These are phyloP conservation scores for Verticillium isaacii DNA, from an alignment of 2,329 filamentous ascomycete genomes.

Conservation along the genomic window DNA sequence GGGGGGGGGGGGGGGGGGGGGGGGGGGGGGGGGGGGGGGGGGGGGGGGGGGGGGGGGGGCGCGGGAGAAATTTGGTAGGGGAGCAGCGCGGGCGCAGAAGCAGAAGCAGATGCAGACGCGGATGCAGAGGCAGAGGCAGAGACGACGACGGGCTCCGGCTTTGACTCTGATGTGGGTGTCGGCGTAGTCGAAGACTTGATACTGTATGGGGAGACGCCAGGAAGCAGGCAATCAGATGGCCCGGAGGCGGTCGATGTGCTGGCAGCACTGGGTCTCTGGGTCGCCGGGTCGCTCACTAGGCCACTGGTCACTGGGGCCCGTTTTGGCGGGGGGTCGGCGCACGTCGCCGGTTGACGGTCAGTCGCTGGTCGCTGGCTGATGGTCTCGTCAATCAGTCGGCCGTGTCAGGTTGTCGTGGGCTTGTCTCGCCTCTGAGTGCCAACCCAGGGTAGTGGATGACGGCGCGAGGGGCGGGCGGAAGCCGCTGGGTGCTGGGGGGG, in stretches of 20 bases:
- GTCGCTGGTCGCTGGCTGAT: background rate
- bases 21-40: slow-evolving; percentile 1
- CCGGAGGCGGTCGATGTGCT: background rate
- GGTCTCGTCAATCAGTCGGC: background rate
- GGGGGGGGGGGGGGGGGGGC: slow-evolving; percentile 1
- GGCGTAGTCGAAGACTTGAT: background rate
- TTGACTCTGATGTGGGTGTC: background rate
- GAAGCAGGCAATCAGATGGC: background rate
- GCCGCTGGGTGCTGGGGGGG: slow-evolving; percentile 4
- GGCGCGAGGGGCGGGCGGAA: background rate
- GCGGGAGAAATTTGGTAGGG: slow-evolving; percentile 5
- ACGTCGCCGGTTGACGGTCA: no score
- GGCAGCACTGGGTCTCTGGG: background rate
- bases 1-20: slow-evolving; percentile 1
- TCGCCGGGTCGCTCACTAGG: background rate
- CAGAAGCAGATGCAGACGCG: background rate
- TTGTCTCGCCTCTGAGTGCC: background rate
- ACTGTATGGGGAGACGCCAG: background rate
- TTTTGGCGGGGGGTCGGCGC: no score
- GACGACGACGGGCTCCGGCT: background rate
- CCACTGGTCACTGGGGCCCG: background rate
- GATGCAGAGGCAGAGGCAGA: slow-evolving; percentile 5
- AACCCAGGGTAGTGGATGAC: background rate
- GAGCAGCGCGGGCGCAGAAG: slow-evolving; percentile 2
- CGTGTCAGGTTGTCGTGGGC: background rate